phyloP scores from a whole-genome alignment of 495 filamentous ascomycete genomes.

The Aspergillus bertholletiae region DNA sequence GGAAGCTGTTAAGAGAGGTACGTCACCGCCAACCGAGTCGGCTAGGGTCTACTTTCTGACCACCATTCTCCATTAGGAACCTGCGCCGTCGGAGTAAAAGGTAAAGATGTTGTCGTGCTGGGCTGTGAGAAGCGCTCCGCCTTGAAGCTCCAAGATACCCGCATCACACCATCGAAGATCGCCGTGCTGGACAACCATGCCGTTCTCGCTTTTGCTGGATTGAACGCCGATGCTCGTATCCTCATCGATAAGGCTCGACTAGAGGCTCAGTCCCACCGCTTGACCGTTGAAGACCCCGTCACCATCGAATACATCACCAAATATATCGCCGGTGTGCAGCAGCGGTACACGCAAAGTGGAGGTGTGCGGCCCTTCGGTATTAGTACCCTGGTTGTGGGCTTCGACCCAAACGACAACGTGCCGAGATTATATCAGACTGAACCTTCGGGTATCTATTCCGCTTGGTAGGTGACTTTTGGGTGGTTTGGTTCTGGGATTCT shows the following conservation, averaged over 20 bases:
- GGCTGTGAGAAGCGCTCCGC: constrained; percentile 98
- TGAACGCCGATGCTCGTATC: constrained; percentile 97
- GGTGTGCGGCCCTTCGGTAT: constrained; percentile 97
- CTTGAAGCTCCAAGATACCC: constrained; percentile 98
- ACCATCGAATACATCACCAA: constrained; percentile 99
- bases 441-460: constrained; percentile 96
- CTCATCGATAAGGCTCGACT: constrained; percentile 95
- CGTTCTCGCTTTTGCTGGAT: constrained; percentile 91
- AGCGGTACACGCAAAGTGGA: constrained; percentile 96
- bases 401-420: constrained; percentile 82
- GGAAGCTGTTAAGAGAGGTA: constrained; percentile 97
- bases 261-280: constrained; percentile 93
- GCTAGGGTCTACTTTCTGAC: neutral
- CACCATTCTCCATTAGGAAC: constrained; percentile 59
- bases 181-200: constrained; percentile 91
- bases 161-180: constrained; percentile 98
- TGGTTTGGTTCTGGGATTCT: neutral
- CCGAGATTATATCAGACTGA: constrained; percentile 96
- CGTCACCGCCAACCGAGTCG: constrained; percentile 7
- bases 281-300: constrained; percentile 97
- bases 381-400: constrained; percentile 94
- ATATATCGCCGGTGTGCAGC: constrained; percentile 95
- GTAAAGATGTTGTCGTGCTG: constrained; percentile 86
- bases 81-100: constrained; percentile 97
- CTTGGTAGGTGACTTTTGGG: constrained; percentile 64